phyloP scores from a whole-genome alignment of 495 filamentous ascomycete species.

The Cryomyces minteri region DNA sequence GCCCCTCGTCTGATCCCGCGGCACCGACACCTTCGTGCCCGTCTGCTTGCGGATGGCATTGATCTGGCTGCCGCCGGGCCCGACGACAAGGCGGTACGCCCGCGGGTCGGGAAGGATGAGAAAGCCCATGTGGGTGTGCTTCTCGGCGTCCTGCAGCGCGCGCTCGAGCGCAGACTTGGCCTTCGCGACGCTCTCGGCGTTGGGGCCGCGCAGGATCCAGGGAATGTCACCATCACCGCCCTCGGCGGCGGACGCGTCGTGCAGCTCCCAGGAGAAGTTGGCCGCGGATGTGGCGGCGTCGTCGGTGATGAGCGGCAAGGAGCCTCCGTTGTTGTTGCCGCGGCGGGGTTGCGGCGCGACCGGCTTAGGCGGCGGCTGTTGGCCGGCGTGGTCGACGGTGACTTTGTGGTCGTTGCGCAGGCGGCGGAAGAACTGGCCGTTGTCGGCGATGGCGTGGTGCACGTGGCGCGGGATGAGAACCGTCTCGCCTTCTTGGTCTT shows the following conservation, averaged over 20 bases:
- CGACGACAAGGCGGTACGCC: constrained; percentile 80
- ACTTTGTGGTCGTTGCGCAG: constrained; percentile 69
- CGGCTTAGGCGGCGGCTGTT: constrained; percentile 50
- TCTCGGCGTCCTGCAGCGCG: constrained; percentile 51
- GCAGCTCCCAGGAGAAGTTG: constrained; percentile 57
- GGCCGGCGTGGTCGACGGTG: constrained; percentile 74
- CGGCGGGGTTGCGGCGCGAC: constrained; percentile 20
- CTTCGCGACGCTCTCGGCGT: constrained; percentile 51
- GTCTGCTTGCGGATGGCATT: constrained; percentile 84
- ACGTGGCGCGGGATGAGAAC: constrained; percentile 59
- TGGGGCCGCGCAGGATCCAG: constrained; percentile 69
- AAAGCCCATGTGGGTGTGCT: constrained; percentile 61
- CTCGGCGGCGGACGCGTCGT: constrained; percentile 36
- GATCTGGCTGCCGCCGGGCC: constrained; percentile 74
- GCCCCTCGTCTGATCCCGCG: constrained; percentile 52
- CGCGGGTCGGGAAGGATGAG: constrained; percentile 76
- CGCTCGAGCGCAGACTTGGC: constrained; percentile 53
- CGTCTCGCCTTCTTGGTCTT: constrained; percentile 77
- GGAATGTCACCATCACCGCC: constrained; percentile 52
- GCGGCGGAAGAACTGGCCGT: constrained; percentile 79
- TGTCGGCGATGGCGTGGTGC: constrained; percentile 73
- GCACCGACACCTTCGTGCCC: constrained; percentile 80
- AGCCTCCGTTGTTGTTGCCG: constrained; percentile 29
- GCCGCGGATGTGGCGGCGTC: constrained; percentile 33
- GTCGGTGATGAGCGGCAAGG: constrained; percentile 80